A percentile compares a stretch with the other conserved stretches of the same genome.
Evolutionary conservation across 2,329 filamentous ascomycete species (phyloP).

Genomic region (Emergomyces pasteurianus): DNA sequence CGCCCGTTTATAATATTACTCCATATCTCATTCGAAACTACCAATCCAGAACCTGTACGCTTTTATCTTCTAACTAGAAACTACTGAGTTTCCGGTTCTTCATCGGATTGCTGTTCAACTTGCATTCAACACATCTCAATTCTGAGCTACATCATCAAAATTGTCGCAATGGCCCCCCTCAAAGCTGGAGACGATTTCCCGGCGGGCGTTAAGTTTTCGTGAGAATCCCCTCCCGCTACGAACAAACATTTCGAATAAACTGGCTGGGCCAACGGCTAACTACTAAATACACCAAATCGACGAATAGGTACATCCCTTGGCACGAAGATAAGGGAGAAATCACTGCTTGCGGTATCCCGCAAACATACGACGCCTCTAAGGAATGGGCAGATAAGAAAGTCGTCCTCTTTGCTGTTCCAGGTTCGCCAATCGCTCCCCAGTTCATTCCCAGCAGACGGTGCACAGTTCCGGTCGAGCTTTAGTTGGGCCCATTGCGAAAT

Average conservation of each 20-base stretch:
- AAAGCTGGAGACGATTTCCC: conserved; percentile 78
- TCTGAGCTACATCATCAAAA: background rate
- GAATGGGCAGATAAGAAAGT: conserved; percentile 61
- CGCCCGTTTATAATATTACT: no score
- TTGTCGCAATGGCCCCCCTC: conserved; percentile 49
- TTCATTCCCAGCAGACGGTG: background rate
- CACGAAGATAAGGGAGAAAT: conserved; percentile 55
- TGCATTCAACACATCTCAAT: background rate
- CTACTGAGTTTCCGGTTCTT: background rate
- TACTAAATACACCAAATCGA: conserved; percentile 6
- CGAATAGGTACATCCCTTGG: conserved; percentile 61
- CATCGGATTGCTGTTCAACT: background rate
- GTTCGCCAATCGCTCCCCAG: conserved; percentile 23
- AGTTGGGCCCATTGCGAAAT: background rate
- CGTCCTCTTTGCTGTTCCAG: conserved; percentile 56
- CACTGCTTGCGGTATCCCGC: conserved; percentile 65
- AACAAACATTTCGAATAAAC: background rate
- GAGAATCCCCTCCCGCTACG: conserved; percentile 20
- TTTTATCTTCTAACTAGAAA: background rate
- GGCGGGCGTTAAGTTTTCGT: conserved; percentile 64
- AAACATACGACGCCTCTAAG: conserved; percentile 68
- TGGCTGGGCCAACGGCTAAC: conserved; percentile 3
- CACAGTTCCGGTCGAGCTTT: background rate
- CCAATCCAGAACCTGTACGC: background rate
- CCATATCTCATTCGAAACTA: no score